Conservation (phyloP, 305 asterid genomes). For the Striga hermonthica region DNA sequence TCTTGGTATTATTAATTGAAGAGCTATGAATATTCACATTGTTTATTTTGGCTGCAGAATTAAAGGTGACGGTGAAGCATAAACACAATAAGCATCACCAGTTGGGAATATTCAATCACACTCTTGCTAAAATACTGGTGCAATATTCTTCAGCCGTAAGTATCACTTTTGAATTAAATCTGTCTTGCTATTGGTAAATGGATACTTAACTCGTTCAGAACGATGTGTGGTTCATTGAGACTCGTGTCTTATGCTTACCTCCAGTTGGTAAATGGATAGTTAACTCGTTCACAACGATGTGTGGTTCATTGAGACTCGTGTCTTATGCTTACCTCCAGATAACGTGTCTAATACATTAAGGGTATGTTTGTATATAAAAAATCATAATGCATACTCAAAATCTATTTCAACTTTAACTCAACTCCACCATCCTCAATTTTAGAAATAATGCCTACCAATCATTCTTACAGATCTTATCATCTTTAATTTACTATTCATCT, state of each 20-base stretch:
- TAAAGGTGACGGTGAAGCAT: constrained; percentile 52
- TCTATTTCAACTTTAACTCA: too few species aligned
- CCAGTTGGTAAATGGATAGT: too few species aligned
- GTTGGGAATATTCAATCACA: constrained; percentile 54
- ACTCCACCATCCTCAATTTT: too few species aligned
- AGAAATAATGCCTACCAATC: too few species aligned
- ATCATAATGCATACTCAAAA: too few species aligned
- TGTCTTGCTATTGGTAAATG: constrained; percentile 24
- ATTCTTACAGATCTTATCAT: too few species aligned
- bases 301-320: too few species aligned
- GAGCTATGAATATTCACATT: constrained; percentile 19
- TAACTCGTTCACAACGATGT: too few species aligned
- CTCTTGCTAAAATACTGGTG: constrained; percentile 74
- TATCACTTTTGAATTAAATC: constrained; percentile 19
- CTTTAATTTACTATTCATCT: too few species aligned
- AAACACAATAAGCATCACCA: constrained; percentile 40
- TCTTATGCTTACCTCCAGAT: too few species aligned
- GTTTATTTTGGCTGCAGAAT: constrained; percentile 43
- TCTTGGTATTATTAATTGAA: background rate
- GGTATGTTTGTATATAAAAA: too few species aligned
- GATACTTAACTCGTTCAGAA: constrained; percentile 1
- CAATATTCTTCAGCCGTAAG: constrained; percentile 98
- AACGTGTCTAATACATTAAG: too few species aligned
- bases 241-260: background rate
- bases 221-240: background rate